A percentile compares a stretch with the other conserved stretches of the same genome.
These are phyloP conservation scores for Gastrodia elata DNA, from an alignment of 106 monocot species.

Conservation along the genomic window DNA sequence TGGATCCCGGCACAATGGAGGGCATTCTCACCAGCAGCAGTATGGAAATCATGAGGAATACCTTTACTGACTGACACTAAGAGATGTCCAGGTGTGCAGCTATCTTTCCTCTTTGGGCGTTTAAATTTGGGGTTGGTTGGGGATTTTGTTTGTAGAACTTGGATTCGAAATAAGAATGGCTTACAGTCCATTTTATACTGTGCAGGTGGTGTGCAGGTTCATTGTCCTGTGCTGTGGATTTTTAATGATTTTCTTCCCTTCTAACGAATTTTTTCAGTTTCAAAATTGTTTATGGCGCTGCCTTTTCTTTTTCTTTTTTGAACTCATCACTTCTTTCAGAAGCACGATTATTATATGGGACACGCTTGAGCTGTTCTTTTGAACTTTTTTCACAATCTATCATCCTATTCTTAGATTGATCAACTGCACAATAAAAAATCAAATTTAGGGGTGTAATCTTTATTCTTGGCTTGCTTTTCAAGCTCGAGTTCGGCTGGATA, in stretches of 20 bases:
- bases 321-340: background rate
- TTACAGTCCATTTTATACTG: slow-evolving; percentile 42
- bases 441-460: no score
- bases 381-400: no score
- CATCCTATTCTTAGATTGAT: no score
- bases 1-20: slow-evolving; percentile 14
- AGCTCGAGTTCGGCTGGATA: no score
- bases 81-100: background rate
- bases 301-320: background rate
- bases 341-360: no score
- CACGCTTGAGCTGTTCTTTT: no score
- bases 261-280: background rate
- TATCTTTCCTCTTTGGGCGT: background rate
- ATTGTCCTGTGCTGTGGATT: slow-evolving; percentile 29
- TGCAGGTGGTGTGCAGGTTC: slow-evolving; percentile 51
- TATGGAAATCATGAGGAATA: slow-evolving; percentile 4
- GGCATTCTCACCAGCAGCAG: background rate
- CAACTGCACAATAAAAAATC: no score
- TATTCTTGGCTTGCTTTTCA: no score
- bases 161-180: slow-evolving; percentile 14
- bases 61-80: background rate
- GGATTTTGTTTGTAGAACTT: background rate
- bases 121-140: background rate
- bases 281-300: background rate
- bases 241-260: background rate